Evolutionary conservation across 345 rosid genomes (phyloP), one percentile per base, ranked within the genome.

Genomic region (Litchi chinensis): DNA sequence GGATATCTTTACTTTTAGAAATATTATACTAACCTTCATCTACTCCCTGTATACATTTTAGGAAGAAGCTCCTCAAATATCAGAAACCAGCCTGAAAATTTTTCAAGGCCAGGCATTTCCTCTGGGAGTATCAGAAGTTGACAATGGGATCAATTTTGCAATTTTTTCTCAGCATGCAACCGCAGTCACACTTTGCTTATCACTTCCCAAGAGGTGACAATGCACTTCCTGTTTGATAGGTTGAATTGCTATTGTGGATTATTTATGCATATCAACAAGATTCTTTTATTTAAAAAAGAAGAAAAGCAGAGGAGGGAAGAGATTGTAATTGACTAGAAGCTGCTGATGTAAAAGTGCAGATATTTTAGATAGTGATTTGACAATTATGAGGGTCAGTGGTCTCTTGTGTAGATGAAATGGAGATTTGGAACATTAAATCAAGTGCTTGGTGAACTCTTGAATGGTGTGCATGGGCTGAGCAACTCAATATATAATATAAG

Each of bases 91-190:
- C 43, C 84, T 90, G 5, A 87, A 81, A 72, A 83, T 79, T 62
- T 93, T 82, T 48, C 88, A 90, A 32, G 99, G 99, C 68, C 93
- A 90, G 84, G 82, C 88, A 48, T 90, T 84, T 86, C 99, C 97
- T 43, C 79, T 95, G 13, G 99, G 99, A 22, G 94, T 89, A 11
- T 90, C 98, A 3, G 88, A 91, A 90, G 88, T 87, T 66, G 89
- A 89, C 19, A 89, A 83, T 6, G 96, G 99, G 77, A 89, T 91
- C 84, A 95, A 93, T 73, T 95, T 95, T 86, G 88, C 98, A 65
- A 79, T 93, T 65, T 95, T 92, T 84, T 93, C 96, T 24, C 97
- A 90, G 83, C 88, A 92, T 78, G 97, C 98, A 8, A 88, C 90
- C 77, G 84, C 98, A 67, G 92, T 95, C 44, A 88, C 91, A 19